A percentile compares a stretch with the other conserved stretches of the same genome.
Conservation (phyloP, 2,329 filamentous ascomycete species). For the Colletotrichum tropicicola region DNA sequence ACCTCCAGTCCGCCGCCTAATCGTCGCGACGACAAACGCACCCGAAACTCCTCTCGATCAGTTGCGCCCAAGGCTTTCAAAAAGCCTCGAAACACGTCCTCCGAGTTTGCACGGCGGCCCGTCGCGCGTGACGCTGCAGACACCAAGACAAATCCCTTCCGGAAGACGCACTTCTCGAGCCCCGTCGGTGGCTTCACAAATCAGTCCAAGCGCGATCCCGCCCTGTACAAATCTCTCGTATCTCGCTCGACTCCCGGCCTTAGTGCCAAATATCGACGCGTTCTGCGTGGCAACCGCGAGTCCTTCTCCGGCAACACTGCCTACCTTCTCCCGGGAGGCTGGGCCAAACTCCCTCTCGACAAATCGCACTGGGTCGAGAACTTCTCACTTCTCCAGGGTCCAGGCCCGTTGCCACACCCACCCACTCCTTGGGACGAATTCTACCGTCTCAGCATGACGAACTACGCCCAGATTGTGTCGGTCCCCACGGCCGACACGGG, state of each 20-base stretch:
- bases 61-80: no score
- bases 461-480: conserved; percentile 77
- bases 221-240: not conserved
- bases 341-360: not conserved
- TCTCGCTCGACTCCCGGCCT: not conserved
- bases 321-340: not conserved
- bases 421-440: not conserved
- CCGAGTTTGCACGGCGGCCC: no score
- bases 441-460: conserved; percentile 66
- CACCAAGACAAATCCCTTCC: no score
- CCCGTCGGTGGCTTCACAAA: no score
- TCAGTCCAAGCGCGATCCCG: no score
- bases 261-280: not conserved
- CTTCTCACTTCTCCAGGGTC: not conserved
- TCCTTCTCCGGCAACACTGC: not conserved
- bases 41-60: no score
- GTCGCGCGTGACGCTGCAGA: no score
- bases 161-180: no score
- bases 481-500: conserved; percentile 92
- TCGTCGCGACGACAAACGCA: no score
- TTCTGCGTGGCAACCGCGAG: not conserved
- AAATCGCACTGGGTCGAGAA: not conserved
- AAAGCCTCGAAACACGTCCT: no score
- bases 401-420: not conserved
- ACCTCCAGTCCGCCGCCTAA: no score